Percentiles rank a stretch among this genome's conserved stretches.
Evolutionary conservation across 306 rosid species (phyloP).

Genomic region (Prunus campanulata): DNA sequence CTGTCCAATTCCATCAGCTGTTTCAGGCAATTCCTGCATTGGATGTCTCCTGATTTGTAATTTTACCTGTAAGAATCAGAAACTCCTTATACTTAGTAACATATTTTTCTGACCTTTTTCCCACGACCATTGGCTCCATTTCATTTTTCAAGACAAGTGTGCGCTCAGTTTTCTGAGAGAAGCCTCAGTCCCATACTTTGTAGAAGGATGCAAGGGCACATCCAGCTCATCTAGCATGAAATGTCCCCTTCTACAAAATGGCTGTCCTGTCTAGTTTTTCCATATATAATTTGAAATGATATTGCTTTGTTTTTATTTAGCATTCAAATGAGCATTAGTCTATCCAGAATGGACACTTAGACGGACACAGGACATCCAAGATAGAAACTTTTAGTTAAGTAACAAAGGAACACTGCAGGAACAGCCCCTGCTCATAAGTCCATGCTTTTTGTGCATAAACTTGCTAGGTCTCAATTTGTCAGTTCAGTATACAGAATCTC

Average conservation of each 20-base stretch:
- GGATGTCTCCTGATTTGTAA: constrained; percentile 65
- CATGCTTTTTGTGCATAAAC: no score
- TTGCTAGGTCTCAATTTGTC: no score
- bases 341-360: not conserved
- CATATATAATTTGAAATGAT: not conserved
- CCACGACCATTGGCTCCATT: not conserved
- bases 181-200: not conserved
- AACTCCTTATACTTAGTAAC: not conserved
- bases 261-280: not conserved
- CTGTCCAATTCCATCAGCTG: constrained; percentile 67
- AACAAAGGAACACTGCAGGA: not conserved
- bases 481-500: no score
- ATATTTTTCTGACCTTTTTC: not conserved
- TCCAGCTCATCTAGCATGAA: not conserved
- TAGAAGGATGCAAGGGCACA: not conserved
- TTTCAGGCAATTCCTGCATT: constrained; percentile 74
- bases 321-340: not conserved
- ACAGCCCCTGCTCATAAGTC: not conserved
- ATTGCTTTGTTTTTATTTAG: not conserved
- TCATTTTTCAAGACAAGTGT: not conserved
- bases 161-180: not conserved
- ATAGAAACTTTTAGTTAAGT: not conserved
- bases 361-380: not conserved
- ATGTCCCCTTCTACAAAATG: not conserved
- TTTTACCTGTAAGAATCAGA: constrained; percentile 48